Base-by-base conservation (phyloP, 2,329 filamentous ascomycete species). In the Waltergamsia citrina region DNA sequence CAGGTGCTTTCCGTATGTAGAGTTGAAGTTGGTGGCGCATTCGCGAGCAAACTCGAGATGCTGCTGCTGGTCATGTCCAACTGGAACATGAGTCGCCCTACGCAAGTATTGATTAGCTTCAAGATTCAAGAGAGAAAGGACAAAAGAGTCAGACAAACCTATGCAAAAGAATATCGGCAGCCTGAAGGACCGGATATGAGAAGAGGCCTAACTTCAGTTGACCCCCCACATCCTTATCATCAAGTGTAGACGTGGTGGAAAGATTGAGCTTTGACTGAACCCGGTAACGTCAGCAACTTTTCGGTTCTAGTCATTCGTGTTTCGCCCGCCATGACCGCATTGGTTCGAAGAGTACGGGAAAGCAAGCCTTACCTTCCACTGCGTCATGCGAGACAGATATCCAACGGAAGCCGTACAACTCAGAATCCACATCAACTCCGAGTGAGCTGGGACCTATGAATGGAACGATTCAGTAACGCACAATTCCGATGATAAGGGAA, bases 361-460 rank as follows among this genome's bases (percentile, higher is more conserved):
- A 15, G 23, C 5, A 5, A 12, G 20, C 11, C 32, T 32, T 38
- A 85, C 86, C 78, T 98, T 98, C 88, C 92, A 98, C 58, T 96
- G 92, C 19, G 92, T 96, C 92, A 98, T 98, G n/a, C 92, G 72
- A 8, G 82, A 82, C n/a, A 98, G 65, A 59, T 94, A 94, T 25
- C 92, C 92, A 57, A 92, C 87, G 5, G 85, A 90, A 17, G 92
- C 85, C 34, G 84, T 83, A 44, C 88, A 95, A 51, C 85, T 90
- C 41, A 98, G 62, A 50, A 96, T 87, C 92, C 92, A 98, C 84
- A 94, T 94, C 42, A 98, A 69, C 57, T 96, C 88, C 4, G 83
- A 65, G 60, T 96, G 92, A 30, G 80, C 78, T 14, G 78, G 67
- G 3, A 88, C 78, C 76, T 85, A 30, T 5, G 9, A 34, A 15